phyloP scores from a whole-genome alignment of 2,329 filamentous ascomycete genomes.

The Scleromitrula shiraiana region DNA sequence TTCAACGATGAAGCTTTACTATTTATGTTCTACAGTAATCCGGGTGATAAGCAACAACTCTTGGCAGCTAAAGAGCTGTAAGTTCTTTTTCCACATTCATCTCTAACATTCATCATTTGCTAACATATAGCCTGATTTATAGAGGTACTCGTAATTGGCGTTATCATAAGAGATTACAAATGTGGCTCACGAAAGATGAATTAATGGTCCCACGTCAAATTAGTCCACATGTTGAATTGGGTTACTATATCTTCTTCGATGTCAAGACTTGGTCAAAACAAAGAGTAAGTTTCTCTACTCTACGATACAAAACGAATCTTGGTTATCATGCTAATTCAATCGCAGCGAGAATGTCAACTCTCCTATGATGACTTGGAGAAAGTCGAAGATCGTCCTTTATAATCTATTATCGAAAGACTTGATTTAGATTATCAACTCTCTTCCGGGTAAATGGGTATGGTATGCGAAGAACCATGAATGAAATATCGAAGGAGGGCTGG shows the following conservation, averaged over 20 bases:
- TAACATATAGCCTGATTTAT: slow-evolving; percentile 6
- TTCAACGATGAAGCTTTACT: slow-evolving; percentile 64
- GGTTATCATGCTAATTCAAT: slow-evolving; percentile 13
- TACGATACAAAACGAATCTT: not conserved
- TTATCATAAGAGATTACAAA: slow-evolving; percentile 58
- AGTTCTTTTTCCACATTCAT: slow-evolving; percentile 25
- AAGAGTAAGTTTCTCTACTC: slow-evolving; percentile 39
- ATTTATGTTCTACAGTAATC: slow-evolving; percentile 63
- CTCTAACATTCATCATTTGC: not conserved
- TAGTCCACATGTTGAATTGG: slow-evolving; percentile 51
- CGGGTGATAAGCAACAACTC: slow-evolving; percentile 54
- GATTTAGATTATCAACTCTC: too few relatives aligned
- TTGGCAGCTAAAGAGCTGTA: slow-evolving; percentile 57
- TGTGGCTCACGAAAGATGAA: slow-evolving; percentile 63
- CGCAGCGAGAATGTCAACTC: slow-evolving; percentile 51
- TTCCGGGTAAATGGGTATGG: too few relatives aligned
- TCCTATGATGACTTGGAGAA: slow-evolving; percentile 56
- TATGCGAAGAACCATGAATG: too few relatives aligned
- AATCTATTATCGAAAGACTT: too few relatives aligned
- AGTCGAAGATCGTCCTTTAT: slow-evolving; percentile 18
- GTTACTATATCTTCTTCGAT: slow-evolving; percentile 61
- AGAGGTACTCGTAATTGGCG: slow-evolving; percentile 59
- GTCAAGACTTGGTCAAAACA: slow-evolving; percentile 54
- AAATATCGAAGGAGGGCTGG: too few relatives aligned
- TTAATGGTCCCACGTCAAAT: slow-evolving; percentile 54